Percentiles rank a stretch among this genome's conserved stretches.
phyloP scores from a whole-genome alignment of 352 stramenopile species.

The Pythium rhizo-oryzae region DNA sequence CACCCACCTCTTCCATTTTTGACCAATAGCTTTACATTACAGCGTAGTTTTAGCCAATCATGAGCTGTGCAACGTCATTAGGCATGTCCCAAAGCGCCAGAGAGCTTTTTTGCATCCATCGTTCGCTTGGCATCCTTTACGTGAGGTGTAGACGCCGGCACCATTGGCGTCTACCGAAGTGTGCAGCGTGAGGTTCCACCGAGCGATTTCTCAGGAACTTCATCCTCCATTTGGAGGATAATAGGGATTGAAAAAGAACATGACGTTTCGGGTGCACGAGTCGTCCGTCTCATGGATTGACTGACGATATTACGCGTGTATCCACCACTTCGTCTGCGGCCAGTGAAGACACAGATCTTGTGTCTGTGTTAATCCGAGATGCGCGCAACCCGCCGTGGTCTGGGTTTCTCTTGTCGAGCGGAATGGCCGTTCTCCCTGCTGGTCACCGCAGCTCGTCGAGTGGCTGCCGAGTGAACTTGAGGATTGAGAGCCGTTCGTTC shows the following conservation, averaged over 20 bases:
- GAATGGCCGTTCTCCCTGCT: background rate
- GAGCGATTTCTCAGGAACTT: too few species aligned
- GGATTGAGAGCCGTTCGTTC: conserved; percentile 77
- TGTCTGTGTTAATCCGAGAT: background rate
- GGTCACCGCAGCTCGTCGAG: background rate
- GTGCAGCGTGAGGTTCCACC: too few species aligned
- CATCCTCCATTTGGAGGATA: too few species aligned
- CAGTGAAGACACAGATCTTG: background rate
- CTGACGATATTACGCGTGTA: background rate
- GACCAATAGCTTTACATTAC: background rate
- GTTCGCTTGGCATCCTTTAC: too few species aligned
- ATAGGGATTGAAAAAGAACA: too few species aligned
- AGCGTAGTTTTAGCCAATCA: background rate
- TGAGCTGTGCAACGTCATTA: background rate
- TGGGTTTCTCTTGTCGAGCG: background rate
- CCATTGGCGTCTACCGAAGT: too few species aligned
- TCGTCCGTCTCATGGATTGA: background rate
- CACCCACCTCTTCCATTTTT: background rate
- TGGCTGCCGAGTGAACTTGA: conserved; percentile 57
- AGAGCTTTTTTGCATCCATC: too few species aligned
- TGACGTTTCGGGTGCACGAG: too few species aligned
- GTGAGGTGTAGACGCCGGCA: too few species aligned
- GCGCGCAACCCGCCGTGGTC: background rate
- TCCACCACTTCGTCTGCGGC: background rate
- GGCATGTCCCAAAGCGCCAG: background rate